Conservation (phyloP, 768 basidiomycete genomes). For the Collybia mongolica region DNA sequence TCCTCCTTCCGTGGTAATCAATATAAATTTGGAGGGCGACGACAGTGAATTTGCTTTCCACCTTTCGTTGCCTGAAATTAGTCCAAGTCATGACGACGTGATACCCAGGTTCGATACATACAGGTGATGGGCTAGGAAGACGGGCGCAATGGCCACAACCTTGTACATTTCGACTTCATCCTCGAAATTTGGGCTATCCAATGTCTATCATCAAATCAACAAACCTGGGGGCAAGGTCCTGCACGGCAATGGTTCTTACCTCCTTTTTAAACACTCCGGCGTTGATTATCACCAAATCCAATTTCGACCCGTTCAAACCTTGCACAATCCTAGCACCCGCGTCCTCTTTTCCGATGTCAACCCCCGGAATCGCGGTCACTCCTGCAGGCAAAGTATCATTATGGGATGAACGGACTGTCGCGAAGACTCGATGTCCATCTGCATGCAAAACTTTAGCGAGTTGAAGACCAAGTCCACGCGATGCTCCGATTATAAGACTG, state of each 20-base stretch:
- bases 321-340: slow-evolving; percentile 34
- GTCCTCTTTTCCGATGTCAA: slow-evolving; percentile 32
- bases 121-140: slow-evolving; percentile 32
- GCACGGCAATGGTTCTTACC: slow-evolving; percentile 20
- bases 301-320: slow-evolving; percentile 25
- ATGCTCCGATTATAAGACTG: slow-evolving; percentile 41
- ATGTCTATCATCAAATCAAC: slow-evolving; percentile 20
- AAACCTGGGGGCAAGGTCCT: not conserved
- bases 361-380: slow-evolving; percentile 30
- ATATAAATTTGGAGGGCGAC: slow-evolving; percentile 33
- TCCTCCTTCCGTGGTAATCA: slow-evolving; percentile 46
- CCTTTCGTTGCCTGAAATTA: slow-evolving; percentile 5
- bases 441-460: slow-evolving; percentile 26
- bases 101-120: slow-evolving; percentile 5
- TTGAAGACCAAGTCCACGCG: slow-evolving; percentile 41
- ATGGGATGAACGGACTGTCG: slow-evolving; percentile 31
- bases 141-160: slow-evolving; percentile 40
- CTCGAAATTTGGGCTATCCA: slow-evolving; percentile 33
- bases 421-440: slow-evolving; percentile 30
- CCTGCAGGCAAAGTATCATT: slow-evolving; percentile 26
- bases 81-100: not conserved
- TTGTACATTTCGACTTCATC: slow-evolving; percentile 46
- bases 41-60: slow-evolving; percentile 21
- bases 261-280: slow-evolving; percentile 39
- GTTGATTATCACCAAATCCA: slow-evolving; percentile 35